A percentile compares a stretch with the other conserved stretches of the same genome.
phyloP scores from a whole-genome alignment of 495 filamentous ascomycete genomes.

The Talaromyces liani region DNA sequence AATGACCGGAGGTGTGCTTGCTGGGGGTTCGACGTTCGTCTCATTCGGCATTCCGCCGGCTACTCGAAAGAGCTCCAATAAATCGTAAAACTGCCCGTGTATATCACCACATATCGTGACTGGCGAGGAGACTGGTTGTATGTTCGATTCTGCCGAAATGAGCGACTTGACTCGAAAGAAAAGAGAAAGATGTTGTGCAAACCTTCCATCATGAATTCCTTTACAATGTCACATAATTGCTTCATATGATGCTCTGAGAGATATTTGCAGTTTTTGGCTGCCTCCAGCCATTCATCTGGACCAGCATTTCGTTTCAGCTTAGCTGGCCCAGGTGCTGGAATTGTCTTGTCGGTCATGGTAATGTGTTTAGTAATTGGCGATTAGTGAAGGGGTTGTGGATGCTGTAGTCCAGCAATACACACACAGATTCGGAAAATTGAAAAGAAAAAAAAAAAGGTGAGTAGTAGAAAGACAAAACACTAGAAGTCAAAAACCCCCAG shows the following conservation, averaged over 20 bases:
- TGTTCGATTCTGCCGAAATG: constrained; percentile 75
- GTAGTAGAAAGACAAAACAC: background rate
- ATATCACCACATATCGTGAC: constrained; percentile 98
- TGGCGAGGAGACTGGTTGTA: constrained; percentile 91
- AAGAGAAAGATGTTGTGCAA: constrained; percentile 14
- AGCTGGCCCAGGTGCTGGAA: constrained; percentile 85
- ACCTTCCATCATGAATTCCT: constrained; percentile 98
- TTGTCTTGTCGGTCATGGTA: constrained; percentile 44
- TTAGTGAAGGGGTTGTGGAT: background rate
- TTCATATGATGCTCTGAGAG: constrained; percentile 96
- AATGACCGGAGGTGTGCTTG: constrained; percentile 59
- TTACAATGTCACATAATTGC: constrained; percentile 95
- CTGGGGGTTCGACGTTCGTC: constrained; percentile 54
- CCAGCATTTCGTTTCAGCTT: constrained; percentile 73
- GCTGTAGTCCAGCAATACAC: background rate
- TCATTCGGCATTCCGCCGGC: constrained; percentile 92
- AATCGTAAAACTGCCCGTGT: constrained; percentile 98
- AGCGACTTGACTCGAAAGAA: background rate
- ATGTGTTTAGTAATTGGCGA: background rate
- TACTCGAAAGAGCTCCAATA: constrained; percentile 92
- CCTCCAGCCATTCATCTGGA: constrained; percentile 93
- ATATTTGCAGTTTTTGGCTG: constrained; percentile 94
- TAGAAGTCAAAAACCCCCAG: background rate
- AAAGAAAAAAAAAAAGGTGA: background rate
- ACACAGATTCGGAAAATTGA: background rate